These are phyloP conservation scores for Vicia sativa DNA, from an alignment of 306 rosid genomes.

Conservation along the genomic window DNA sequence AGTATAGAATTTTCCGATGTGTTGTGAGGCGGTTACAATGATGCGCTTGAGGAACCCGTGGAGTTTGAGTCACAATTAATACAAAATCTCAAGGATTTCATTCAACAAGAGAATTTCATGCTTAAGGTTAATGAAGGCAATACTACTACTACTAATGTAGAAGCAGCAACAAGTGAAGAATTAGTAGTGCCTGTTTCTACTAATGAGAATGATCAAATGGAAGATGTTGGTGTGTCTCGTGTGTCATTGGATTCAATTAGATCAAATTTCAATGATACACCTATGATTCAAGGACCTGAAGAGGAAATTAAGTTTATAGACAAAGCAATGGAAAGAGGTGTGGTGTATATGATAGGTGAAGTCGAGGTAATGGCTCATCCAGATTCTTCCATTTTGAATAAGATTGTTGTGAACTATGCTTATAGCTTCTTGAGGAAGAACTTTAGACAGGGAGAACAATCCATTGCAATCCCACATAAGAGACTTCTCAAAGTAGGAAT, in stretches of 20 bases:
- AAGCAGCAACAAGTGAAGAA: no score
- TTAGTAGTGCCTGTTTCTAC: no score
- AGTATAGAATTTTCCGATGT: conserved; percentile 64
- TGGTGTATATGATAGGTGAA: conserved; percentile 75
- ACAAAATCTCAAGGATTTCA: conserved; percentile 56
- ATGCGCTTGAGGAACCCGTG: conserved; percentile 41
- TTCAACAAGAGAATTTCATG: conserved; percentile 45
- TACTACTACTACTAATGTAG: neutral
- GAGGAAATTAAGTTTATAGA: conserved; percentile 62
- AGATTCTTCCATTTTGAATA: conserved; percentile 66
- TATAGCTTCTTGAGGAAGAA: conserved; percentile 72
- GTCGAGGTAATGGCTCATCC: conserved; percentile 70
- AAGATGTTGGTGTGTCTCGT: no score
- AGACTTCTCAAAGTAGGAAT: conserved; percentile 72
- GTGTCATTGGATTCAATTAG: no score
- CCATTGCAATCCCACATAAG: conserved; percentile 50
- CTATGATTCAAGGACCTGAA: conserved; percentile 44
- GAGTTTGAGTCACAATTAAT: conserved; percentile 66
- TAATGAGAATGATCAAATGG: neutral
- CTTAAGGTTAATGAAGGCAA: conserved; percentile 33
- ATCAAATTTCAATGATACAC: conserved; percentile 18
- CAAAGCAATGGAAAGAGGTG: conserved; percentile 58
- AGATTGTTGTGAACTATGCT: conserved; percentile 60
- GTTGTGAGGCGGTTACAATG: conserved; percentile 85
- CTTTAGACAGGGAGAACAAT: conserved; percentile 60